A percentile compares a stretch with the other conserved stretches of the same genome.
phyloP scores from a whole-genome alignment of 805 yeast genomes.

The Jamesozyma spencerorum region DNA sequence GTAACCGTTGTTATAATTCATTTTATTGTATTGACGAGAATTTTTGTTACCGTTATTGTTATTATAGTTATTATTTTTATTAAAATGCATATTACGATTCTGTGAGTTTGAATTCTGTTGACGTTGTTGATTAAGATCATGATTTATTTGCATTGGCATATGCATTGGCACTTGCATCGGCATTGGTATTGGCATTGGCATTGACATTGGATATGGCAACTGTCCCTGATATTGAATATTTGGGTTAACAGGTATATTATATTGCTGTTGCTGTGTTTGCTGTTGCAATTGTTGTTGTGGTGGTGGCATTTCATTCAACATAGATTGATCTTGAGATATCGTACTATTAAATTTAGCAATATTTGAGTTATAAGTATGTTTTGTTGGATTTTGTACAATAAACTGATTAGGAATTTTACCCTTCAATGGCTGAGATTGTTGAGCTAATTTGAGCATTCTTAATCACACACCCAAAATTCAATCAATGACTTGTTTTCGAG shows the following conservation, averaged over 20 bases:
- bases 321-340: slow-evolving; percentile 6
- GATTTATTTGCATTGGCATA: not conserved
- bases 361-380: slow-evolving; percentile 31
- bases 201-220: too few species aligned
- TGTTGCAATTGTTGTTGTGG: not conserved
- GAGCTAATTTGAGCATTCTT: slow-evolving; percentile 31
- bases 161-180: too few species aligned
- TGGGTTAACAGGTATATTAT: slow-evolving; percentile 1
- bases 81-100: slow-evolving; percentile 8
- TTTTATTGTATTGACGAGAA: slow-evolving; percentile 2
- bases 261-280: too few species aligned
- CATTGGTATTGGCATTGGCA: too few species aligned
- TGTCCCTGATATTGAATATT: too few species aligned
- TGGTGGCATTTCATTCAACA: not conserved
- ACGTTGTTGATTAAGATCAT: slow-evolving; percentile 7
- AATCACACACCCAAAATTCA: not conserved
- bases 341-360: slow-evolving; percentile 32
- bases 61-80: slow-evolving; percentile 1
- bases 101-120: slow-evolving; percentile 5
- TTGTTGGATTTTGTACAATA: slow-evolving; percentile 28
- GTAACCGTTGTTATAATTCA: slow-evolving; percentile 4
- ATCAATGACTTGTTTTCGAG: too few species aligned
- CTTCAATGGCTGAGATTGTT: slow-evolving; percentile 29
- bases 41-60: slow-evolving; percentile 2
- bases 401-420: slow-evolving; percentile 34